A percentile compares a stretch with the other conserved stretches of the same genome.
Evolutionary conservation across 768 basidiomycete genomes (phyloP).

Genomic region (Collybia mongolica): DNA sequence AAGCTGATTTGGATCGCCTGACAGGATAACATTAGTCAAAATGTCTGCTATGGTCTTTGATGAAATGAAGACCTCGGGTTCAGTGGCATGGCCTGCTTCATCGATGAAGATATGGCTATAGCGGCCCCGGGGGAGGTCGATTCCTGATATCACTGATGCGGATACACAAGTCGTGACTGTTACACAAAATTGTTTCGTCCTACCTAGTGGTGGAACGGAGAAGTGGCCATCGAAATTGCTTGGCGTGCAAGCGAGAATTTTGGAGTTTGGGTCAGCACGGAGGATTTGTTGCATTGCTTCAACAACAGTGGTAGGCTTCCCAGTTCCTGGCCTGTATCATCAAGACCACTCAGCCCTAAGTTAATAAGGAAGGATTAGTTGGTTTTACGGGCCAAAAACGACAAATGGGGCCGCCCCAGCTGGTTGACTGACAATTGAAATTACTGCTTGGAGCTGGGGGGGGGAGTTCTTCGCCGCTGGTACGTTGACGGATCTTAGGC

Average conservation of each 20-base stretch:
- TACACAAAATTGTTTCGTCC: slow-evolving; percentile 43
- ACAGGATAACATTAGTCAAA: slow-evolving; percentile 56
- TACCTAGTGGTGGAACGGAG: slow-evolving; percentile 33
- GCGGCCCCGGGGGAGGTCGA: slow-evolving; percentile 59
- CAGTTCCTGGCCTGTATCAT: slow-evolving; percentile 52
- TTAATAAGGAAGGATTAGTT: not conserved
- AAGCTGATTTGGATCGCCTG: slow-evolving; percentile 71
- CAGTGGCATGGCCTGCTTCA: slow-evolving; percentile 72
- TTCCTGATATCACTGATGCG: slow-evolving; percentile 49
- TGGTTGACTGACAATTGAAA: slow-evolving; percentile 38
- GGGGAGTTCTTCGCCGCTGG: slow-evolving; percentile 40
- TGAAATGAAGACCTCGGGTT: slow-evolving; percentile 62
- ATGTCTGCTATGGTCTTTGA: slow-evolving; percentile 57
- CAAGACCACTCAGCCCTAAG: not conserved
- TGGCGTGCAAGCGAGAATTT: slow-evolving; percentile 57
- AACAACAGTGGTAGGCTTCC: slow-evolving; percentile 63
- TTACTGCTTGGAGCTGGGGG: slow-evolving; percentile 48
- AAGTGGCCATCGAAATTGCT: slow-evolving; percentile 54
- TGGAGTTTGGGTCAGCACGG: slow-evolving; percentile 28
- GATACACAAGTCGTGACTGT: slow-evolving; percentile 66
- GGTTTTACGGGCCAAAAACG: slow-evolving; percentile 60
- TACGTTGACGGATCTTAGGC: slow-evolving; percentile 33
- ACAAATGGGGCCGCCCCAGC: slow-evolving; percentile 53
- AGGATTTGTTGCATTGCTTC: slow-evolving; percentile 60
- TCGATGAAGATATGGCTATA: slow-evolving; percentile 70